Conservation (phyloP, 2,329 filamentous ascomycete species). For the Canariomyces notabilis region DNA sequence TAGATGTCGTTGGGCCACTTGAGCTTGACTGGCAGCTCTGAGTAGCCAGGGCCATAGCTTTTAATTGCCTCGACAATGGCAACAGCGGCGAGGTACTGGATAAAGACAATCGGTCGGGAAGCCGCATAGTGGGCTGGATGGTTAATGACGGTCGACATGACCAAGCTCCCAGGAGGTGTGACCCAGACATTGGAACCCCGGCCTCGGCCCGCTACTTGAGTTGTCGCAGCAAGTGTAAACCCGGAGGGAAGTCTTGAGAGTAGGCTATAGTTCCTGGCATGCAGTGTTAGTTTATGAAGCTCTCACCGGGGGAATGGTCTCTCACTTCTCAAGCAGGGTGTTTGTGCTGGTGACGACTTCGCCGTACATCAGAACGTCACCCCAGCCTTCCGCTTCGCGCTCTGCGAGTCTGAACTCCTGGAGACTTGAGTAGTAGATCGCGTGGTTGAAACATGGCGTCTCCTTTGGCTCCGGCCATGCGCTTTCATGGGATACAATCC, state of each 20-base stretch:
- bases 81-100: conserved; percentile 88
- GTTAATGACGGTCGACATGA: conserved; percentile 84
- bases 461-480: conserved; percentile 62
- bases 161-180: conserved; percentile 75
- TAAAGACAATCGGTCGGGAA: conserved; percentile 78
- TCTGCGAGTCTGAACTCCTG: conserved; percentile 57
- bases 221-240: conserved; percentile 83
- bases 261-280: conserved; percentile 65
- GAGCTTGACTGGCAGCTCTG: conserved; percentile 70
- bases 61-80: conserved; percentile 81
- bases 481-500: conserved; percentile 66
- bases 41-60: conserved; percentile 71
- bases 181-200: conserved; percentile 94
- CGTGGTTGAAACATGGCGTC: conserved; percentile 83
- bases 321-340: conserved; percentile 81
- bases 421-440: conserved; percentile 70
- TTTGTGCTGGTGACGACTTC: conserved; percentile 94
- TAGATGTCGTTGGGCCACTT: conserved; percentile 99
- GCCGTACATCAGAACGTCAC: conserved; percentile 74
- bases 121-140: conserved; percentile 70
- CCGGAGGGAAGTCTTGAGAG: conserved; percentile 73
- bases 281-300: conserved; percentile 1
- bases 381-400: conserved; percentile 61
- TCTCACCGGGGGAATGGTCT: not conserved
- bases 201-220: conserved; percentile 81